Percentiles rank a stretch among this genome's conserved stretches.
phyloP scores from a whole-genome alignment of 2,329 filamentous ascomycete species.

The Aphanoascus verrucosus region DNA sequence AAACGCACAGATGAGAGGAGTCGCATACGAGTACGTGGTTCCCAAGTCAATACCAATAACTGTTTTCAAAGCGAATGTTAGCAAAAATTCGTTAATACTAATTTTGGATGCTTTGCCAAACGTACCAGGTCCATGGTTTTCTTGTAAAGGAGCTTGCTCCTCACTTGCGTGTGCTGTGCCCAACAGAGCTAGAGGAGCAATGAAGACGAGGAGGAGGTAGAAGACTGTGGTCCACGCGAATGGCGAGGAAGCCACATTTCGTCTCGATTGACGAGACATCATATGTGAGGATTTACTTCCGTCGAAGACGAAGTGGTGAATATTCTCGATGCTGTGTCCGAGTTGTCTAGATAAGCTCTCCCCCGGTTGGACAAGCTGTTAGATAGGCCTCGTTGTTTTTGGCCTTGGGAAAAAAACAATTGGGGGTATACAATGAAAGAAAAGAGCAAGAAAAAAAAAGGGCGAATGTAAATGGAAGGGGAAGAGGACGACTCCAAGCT shows the following conservation, averaged over 20 bases:
- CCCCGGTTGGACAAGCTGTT: slow-evolving; percentile 3
- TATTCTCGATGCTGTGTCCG: background rate
- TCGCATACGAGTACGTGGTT: slow-evolving; percentile 58
- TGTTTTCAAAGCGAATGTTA: slow-evolving; percentile 20
- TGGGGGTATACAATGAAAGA: slow-evolving; percentile 11
- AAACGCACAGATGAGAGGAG: background rate
- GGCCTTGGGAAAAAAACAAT: background rate
- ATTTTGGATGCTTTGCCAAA: background rate
- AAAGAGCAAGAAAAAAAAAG: slow-evolving; percentile 16
- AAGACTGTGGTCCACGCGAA: slow-evolving; percentile 80
- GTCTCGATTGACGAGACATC: slow-evolving; percentile 50
- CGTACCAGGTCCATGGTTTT: slow-evolving; percentile 65
- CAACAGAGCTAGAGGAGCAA: slow-evolving; percentile 72
- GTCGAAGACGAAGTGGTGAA: background rate
- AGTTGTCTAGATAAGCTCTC: background rate
- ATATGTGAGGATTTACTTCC: slow-evolving; percentile 17
- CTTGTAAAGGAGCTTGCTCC: slow-evolving; percentile 53
- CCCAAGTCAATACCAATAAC: slow-evolving; percentile 94
- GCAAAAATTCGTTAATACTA: slow-evolving; percentile 10
- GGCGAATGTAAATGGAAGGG: slow-evolving; percentile 15
- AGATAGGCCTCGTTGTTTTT: background rate
- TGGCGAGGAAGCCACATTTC: slow-evolving; percentile 54
- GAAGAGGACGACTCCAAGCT: slow-evolving; percentile 8
- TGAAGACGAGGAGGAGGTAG: slow-evolving; percentile 83
- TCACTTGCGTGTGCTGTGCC: slow-evolving; percentile 62